Conservation (phyloP, 2,329 filamentous ascomycete genomes). For the Trichoderma hamatum region DNA sequence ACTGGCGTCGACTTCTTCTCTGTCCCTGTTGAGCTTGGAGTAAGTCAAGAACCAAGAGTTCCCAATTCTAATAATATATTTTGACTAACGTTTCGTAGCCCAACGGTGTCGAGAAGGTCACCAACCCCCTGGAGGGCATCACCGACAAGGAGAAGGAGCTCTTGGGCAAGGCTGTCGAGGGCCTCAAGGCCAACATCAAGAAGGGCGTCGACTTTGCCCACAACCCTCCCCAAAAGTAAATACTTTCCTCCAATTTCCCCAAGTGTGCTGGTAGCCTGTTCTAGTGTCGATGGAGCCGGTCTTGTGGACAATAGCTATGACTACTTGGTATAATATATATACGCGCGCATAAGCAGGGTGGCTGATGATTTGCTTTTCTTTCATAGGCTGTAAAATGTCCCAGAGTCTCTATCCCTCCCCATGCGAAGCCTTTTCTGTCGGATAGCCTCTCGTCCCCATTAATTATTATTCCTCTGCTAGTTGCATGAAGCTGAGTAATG, state of each 20-base stretch:
- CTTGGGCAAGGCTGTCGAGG: conserved; percentile 72
- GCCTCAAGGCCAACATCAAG: conserved; percentile 87
- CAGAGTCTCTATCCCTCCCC: conserved; percentile 25
- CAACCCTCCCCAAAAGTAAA: conserved; percentile 87
- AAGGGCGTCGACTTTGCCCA: conserved; percentile 91
- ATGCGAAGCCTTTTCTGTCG: not conserved
- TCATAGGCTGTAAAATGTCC: conserved; percentile 43
- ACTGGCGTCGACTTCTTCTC: conserved; percentile 94
- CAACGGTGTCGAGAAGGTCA: conserved; percentile 82
- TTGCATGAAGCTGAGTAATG: conserved; percentile 2
- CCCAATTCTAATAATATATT: not conserved
- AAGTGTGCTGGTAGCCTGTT: conserved; percentile 32
- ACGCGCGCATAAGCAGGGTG: conserved; percentile 38
- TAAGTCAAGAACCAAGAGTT: conserved; percentile 55
- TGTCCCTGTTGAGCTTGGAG: conserved; percentile 91
- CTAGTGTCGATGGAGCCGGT: conserved; percentile 37
- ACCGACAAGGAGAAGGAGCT: conserved; percentile 89
- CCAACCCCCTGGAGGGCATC: conserved; percentile 75
- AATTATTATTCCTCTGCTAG: conserved; percentile 2
- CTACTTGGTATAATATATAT: conserved; percentile 45
- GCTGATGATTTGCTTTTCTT: conserved; percentile 42
- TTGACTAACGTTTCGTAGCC: conserved; percentile 56
- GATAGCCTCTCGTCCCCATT: conserved; percentile 10
- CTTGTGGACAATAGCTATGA: conserved; percentile 40
- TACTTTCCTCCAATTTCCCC: conserved; percentile 36